These are phyloP conservation scores for Yarrowia keelungensis DNA, from an alignment of 805 yeast genomes.

Conservation along the genomic window DNA sequence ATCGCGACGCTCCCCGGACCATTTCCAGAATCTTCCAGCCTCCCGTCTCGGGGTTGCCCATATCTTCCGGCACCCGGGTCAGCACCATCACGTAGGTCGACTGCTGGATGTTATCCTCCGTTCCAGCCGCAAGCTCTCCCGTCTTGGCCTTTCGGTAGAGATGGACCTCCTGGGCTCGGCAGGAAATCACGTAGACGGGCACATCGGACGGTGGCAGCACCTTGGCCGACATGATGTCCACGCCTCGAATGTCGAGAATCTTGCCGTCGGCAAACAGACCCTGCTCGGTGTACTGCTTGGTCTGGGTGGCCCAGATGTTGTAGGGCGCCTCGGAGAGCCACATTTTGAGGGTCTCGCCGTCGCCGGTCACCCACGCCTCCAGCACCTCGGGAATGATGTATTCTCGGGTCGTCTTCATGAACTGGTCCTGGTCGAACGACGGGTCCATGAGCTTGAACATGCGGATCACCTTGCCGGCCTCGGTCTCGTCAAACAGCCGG, in stretches of 20 bases:
- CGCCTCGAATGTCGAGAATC: conserved; percentile 92
- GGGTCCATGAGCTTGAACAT: conserved; percentile 91
- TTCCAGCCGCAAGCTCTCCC: conserved; percentile 94
- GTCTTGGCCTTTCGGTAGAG: conserved; percentile 87
- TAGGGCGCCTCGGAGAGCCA: conserved; percentile 98
- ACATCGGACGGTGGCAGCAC: conserved; percentile 86
- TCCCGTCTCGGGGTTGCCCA: conserved; percentile 87
- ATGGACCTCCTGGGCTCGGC: conserved; percentile 96
- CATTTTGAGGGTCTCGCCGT: conserved; percentile 75
- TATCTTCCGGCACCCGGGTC: conserved; percentile 90
- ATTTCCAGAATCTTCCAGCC: conserved; percentile 98
- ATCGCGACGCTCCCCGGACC: conserved; percentile 91
- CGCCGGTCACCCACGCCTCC: conserved; percentile 94
- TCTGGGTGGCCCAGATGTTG: conserved; percentile 92
- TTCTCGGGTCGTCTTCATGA: conserved; percentile 83
- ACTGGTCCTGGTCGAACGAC: conserved; percentile 75
- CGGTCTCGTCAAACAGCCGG: conserved; percentile 94
- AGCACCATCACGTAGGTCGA: conserved; percentile 96
- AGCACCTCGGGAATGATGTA: conserved; percentile 93
- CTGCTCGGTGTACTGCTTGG: conserved; percentile 89
- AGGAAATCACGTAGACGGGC: conserved; percentile 91
- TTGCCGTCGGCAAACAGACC: conserved; percentile 90
- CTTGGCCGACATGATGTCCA: conserved; percentile 88
- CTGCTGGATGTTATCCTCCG: conserved; percentile 89
- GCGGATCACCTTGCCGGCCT: conserved; percentile 88